Evolutionary conservation across 306 rosid genomes (phyloP), one percentile per base, ranked within the genome.

Genomic region (Lathyrus sativus): DNA sequence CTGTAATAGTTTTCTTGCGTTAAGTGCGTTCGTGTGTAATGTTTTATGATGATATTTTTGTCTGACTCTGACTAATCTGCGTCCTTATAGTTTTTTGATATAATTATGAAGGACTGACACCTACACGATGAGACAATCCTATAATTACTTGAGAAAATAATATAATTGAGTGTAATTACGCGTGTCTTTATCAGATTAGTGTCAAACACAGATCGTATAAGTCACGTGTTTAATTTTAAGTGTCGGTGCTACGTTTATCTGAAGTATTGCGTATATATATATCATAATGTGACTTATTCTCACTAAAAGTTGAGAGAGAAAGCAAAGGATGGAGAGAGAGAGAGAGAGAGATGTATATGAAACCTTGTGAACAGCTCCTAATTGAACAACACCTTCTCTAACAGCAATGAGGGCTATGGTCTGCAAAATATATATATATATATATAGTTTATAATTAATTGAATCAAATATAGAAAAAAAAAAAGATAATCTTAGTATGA

Each of bases 361-460:
- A 26, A 88, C 99, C 96, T 93, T 88, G 65, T 91, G 83, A 68
- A 82, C 72, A 4, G 95, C 87, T 85, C 99, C 99, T 74, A 95
- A 80, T 83, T 95, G 99, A 70, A 95, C 85, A 50, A 95, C 99
- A 28, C 99, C 99, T 75, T 95, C 99, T 85, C 96, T 85, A 11
- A 95, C 99, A 53, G 97, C 99, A 60, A 95, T 85, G 37, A 95
- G 88, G 65, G 97, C 95, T 70, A 95, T 95, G 46, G 99, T 95
- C 97, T 95, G 88, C 73, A 79, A 75, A 50, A 77, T 26, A 68
- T 1, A 35, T 6, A 35, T 11, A 53, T 9, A 18, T 10, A 19
- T n/a, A 53, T 9, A 19, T 22, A 19, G 22, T 22, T 22, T 10
- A 46, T 46, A n/a, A 46, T 24, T 19, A 60, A 57, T 19, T 29